Evolutionary conservation across 306 rosid species (phyloP).

Genomic region (Arachis stenosperma): DNA sequence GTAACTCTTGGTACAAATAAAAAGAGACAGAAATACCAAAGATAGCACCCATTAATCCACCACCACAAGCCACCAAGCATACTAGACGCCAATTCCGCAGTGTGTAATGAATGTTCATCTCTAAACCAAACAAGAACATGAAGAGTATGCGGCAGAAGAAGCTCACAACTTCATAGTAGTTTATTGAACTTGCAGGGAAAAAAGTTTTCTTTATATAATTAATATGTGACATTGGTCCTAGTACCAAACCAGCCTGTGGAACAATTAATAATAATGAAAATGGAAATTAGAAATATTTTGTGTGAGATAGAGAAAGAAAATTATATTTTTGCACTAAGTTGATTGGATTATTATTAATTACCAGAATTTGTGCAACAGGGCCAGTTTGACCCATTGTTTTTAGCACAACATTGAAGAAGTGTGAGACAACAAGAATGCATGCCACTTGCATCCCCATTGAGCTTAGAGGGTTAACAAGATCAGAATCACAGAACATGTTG

Average conservation of each 20-base stretch:
- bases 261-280: neutral
- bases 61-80: constrained; percentile 57
- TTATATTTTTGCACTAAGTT: too few relatives aligned
- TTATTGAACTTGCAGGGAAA: constrained; percentile 64
- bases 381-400: constrained; percentile 87
- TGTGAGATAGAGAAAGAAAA: neutral
- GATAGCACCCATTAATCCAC: constrained; percentile 47
- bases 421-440: constrained; percentile 89
- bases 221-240: constrained; percentile 79
- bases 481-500: constrained; percentile 58
- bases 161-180: constrained; percentile 84
- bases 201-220: constrained; percentile 44
- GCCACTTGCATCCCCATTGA: constrained; percentile 91
- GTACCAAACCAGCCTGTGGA: constrained; percentile 78
- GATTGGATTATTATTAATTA: constrained; percentile 30
- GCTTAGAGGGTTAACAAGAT: constrained; percentile 72
- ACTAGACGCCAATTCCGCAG: constrained; percentile 50
- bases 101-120: constrained; percentile 56
- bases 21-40: constrained; percentile 67
- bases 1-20: constrained; percentile 49
- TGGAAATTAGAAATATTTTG: too few relatives aligned
- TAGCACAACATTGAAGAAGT: constrained; percentile 77
- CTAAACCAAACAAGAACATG: constrained; percentile 84
- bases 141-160: constrained; percentile 80
- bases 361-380: constrained; percentile 84